These are phyloP conservation scores for Erigeron canadensis DNA, from an alignment of 129 eudicot genomes.

Conservation along the genomic window DNA sequence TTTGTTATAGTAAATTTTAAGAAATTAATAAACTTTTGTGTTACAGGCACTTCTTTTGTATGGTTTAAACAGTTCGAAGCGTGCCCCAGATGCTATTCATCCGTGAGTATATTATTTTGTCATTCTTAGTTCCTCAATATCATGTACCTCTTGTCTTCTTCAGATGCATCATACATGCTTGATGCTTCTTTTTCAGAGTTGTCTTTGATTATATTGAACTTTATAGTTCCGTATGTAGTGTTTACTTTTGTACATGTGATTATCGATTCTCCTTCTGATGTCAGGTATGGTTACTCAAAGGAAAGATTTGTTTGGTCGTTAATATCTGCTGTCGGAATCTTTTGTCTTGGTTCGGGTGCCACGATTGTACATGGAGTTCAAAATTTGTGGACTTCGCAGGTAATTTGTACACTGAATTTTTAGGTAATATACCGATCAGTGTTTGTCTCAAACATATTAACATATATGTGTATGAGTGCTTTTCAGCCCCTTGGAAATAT, in stretches of 20 bases:
- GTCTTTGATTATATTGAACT: not conserved
- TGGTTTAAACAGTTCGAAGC: conserved; percentile 93
- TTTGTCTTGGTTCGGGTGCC: conserved; percentile 97
- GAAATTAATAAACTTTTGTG: conserved; percentile 21
- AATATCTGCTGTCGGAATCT: conserved; percentile 96
- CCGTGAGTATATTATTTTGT: conserved; percentile 59
- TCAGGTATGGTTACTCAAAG: conserved; percentile 88
- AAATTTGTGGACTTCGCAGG: conserved; percentile 93
- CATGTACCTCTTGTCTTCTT: conserved; percentile 9
- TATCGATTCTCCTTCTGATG: conserved; percentile 20
- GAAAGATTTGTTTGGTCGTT: conserved; percentile 98
- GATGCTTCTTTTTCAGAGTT: not conserved
- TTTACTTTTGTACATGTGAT: conserved; percentile 4
- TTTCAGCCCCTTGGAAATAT: conserved; percentile 79
- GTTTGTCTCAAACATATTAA: conserved; percentile 6
- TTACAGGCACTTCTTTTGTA: conserved; percentile 93
- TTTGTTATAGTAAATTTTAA: conserved; percentile 1
- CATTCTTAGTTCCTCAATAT: not conserved
- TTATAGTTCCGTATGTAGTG: not conserved
- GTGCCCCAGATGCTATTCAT: conserved; percentile 98
- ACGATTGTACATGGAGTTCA: conserved; percentile 91
- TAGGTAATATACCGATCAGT: not conserved
- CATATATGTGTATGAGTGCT: conserved; percentile 14
- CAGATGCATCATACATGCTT: conserved; percentile 2
- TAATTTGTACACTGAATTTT: conserved; percentile 13